A percentile compares a stretch with the other conserved stretches of the same genome.
Evolutionary conservation across 1,139 yeast genomes (phyloP).

Genomic region (Debaryomyces subglobosus): DNA sequence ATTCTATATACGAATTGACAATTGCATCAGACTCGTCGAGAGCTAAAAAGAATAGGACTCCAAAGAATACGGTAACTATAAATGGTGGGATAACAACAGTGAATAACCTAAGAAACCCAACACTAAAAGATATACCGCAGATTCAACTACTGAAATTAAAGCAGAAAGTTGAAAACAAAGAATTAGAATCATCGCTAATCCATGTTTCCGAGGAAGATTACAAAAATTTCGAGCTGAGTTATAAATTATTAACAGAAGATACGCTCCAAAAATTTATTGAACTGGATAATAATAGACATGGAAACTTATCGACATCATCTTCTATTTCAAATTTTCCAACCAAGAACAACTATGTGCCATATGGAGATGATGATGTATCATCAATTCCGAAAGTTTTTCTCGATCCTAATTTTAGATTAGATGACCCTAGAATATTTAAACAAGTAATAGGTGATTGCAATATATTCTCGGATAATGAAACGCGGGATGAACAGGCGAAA

Average conservation of each 20-base stretch:
- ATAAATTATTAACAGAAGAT: constrained; percentile 51
- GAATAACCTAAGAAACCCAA: constrained; percentile 64
- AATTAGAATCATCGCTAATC: constrained; percentile 50
- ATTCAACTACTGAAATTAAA: constrained; percentile 65
- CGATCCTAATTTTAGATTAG: constrained; percentile 71
- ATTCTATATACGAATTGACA: constrained; percentile 75
- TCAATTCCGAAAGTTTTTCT: constrained; percentile 72
- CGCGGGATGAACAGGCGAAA: constrained; percentile 15
- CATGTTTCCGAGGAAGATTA: constrained; percentile 55
- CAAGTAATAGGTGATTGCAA: constrained; percentile 64
- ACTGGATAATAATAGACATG: constrained; percentile 19
- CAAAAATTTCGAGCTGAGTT: constrained; percentile 53
- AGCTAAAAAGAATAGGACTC: constrained; percentile 34
- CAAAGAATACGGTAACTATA: constrained; percentile 37
- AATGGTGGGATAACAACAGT: constrained; percentile 47
- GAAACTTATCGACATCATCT: constrained; percentile 2
- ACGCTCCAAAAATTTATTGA: constrained; percentile 47
- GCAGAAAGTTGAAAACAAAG: constrained; percentile 50
- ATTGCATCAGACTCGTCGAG: constrained; percentile 57
- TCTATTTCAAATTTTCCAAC: constrained; percentile 13
- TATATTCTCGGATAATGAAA: constrained; percentile 31
- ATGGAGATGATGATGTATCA: constrained; percentile 20
- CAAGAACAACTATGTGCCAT: background rate
- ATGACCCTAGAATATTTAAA: constrained; percentile 84
- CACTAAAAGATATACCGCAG: constrained; percentile 83